Evolutionary conservation across 192 early-diverging fungal species (phyloP), one percentile per base, ranked within the genome.

Genomic region (Backusella liffmaniae): DNA sequence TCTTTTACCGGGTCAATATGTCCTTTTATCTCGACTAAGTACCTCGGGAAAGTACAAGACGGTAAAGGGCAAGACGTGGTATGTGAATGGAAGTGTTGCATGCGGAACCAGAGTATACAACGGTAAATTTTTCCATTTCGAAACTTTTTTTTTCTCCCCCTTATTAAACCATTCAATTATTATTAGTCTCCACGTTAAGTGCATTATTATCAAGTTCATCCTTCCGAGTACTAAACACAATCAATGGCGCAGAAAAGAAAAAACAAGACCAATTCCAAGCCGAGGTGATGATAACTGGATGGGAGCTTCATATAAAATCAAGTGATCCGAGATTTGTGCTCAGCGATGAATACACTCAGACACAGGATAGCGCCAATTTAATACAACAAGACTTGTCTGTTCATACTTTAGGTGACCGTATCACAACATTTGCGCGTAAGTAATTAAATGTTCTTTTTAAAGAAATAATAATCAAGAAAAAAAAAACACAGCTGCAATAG

Each of bases 61-160:
- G 9, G 34, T 10, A 16, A 71, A 74, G 5, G 73, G 68, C 1
- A 30, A 13, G 12, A 65, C 39, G 23, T 79, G 78, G 78, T 79
- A 75, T 49, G 73, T 79, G 29, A 79, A 79, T 36, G 78, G 78
- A 29, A 79, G 78, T 67, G 66, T 1, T 44, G 26, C 30, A 16
- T 79, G 68, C 26, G 73, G 59, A 13, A 79, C 78, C 0, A 46
- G 75, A 46, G 49, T 74, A 9, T 70, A 70, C 46, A 79, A 79
- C n/a, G 41, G 78, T 79, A 74, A 79, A 21, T 37, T 32, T 4
- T 29, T 23, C 10, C 7, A 46, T 68, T 26, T 13, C 21, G 5
- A 5, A 32, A 1, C 32, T 3, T 3, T 26, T 75, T 3, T 37
- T 59, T 5, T 69, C 18, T 44, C 42, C 72, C 3, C 42, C 72